Conservation (phyloP, 768 basidiomycete genomes). For the Auricularia sp. region DNA sequence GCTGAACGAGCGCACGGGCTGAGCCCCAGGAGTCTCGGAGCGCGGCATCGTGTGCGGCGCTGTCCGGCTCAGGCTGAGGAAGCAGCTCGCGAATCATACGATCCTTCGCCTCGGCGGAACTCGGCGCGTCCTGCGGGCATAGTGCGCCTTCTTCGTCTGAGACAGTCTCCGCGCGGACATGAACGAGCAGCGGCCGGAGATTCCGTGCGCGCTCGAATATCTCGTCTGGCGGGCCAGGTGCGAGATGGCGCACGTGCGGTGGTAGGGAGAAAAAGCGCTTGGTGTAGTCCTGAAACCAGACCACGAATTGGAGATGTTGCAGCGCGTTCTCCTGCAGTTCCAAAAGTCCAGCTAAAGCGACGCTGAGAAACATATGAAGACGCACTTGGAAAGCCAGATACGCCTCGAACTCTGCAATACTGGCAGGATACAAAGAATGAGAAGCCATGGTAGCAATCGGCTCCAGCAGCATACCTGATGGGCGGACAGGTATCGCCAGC, state of each 20-base stretch:
- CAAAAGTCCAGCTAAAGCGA: not conserved
- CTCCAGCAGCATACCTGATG: slow-evolving; percentile 21
- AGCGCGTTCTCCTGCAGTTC: slow-evolving; percentile 21
- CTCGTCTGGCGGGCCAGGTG: slow-evolving; percentile 6
- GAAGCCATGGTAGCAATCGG: not conserved
- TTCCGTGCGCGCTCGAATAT: not conserved
- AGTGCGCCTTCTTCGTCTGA: not conserved
- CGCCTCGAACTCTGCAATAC: slow-evolving; percentile 21
- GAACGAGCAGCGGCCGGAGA: slow-evolving; percentile 3
- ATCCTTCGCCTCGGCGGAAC: not conserved
- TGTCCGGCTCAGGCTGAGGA: not conserved
- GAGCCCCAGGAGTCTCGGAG: not conserved
- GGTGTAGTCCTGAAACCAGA: slow-evolving; percentile 32
- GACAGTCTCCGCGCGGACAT: not conserved
- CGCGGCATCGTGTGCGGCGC: not conserved
- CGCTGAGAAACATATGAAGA: not conserved
- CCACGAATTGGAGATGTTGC: slow-evolving; percentile 27
- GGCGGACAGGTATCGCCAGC: slow-evolving; percentile 32
- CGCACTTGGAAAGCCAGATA: slow-evolving; percentile 13
- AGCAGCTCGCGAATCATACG: not conserved
- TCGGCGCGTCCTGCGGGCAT: not conserved
- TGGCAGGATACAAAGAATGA: slow-evolving; percentile 6
- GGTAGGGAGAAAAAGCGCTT: slow-evolving; percentile 23
- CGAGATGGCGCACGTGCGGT: slow-evolving; percentile 10
- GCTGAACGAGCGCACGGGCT: slow-evolving; percentile 5